These are phyloP conservation scores for Fusarium compactum DNA, from an alignment of 2,329 filamentous ascomycete species.

Conservation along the genomic window DNA sequence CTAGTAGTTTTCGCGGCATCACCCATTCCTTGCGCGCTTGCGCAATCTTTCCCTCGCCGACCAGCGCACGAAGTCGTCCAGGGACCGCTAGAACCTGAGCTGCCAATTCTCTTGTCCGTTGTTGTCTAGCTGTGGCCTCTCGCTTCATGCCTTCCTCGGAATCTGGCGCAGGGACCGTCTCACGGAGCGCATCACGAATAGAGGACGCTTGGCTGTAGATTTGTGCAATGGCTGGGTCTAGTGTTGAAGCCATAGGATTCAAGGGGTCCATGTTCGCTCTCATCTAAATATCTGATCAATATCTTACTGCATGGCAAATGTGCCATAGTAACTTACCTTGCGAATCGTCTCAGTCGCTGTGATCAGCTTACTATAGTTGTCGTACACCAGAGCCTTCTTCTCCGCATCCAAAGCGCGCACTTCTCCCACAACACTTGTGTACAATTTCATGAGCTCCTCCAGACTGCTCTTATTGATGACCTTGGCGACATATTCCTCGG, in stretches of 20 bases:
- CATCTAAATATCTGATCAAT: slow-evolving; percentile 65
- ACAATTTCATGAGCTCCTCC: slow-evolving; percentile 76
- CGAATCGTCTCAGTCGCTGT: slow-evolving; percentile 96
- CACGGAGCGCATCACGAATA: slow-evolving; percentile 65
- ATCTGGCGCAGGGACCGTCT: slow-evolving; percentile 61
- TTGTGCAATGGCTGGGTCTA: slow-evolving; percentile 79
- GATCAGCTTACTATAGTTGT: slow-evolving; percentile 98
- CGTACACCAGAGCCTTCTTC: slow-evolving; percentile 96
- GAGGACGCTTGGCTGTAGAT: slow-evolving; percentile 73
- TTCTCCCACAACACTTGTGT: slow-evolving; percentile 80
- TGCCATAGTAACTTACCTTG: slow-evolving; percentile 61
- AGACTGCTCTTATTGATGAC: slow-evolving; percentile 73
- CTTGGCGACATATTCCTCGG: slow-evolving; percentile 73
- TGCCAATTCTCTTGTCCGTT: slow-evolving; percentile 67
- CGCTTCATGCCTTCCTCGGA: slow-evolving; percentile 54
- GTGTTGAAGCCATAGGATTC: slow-evolving; percentile 77
- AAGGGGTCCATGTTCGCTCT: slow-evolving; percentile 83
- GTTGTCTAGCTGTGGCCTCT: slow-evolving; percentile 51
- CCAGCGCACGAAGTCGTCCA: slow-evolving; percentile 67
- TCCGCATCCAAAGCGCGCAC: slow-evolving; percentile 93
- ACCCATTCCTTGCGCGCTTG: slow-evolving; percentile 71
- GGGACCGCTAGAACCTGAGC: slow-evolving; percentile 72
- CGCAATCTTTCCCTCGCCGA: slow-evolving; percentile 69
- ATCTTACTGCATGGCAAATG: no score
- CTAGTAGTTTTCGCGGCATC: slow-evolving; percentile 63